Base-by-base conservation (phyloP, 495 filamentous ascomycete genomes). In the Pyrenula massariospora region DNA sequence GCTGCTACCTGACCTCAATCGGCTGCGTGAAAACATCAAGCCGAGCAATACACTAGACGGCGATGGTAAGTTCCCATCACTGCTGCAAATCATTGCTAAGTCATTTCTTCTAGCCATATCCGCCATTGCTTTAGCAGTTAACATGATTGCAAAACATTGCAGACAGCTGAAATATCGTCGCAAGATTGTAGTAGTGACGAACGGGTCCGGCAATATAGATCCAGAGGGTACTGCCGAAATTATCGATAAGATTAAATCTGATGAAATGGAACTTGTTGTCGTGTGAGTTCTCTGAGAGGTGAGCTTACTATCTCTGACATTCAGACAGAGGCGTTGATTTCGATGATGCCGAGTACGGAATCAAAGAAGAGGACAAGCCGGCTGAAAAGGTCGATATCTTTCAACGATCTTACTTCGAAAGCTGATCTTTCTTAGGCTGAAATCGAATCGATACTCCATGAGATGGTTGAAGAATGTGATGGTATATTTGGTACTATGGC, bases 291-390 rank as follows among this genome's bases (percentile, higher is more conserved):
- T 3, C 12, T 1, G 21, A 11, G 3, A 5, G 15, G 1, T 2
- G 5, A 22, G 5, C n/a, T 10, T 52, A 10, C 24, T 12, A 10
- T 42, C 24, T 10, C 22, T n/a, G 3, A 15, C 25, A 54, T 22
- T 12, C 50, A 50, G 24, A n/a, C 59, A 95, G 90, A 54, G 93
- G 93, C 5, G 79, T 91, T 23, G 93, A 99, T 69, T 97, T 97
- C 66, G 91, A 99, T 61, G 94, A 96, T 71, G 65, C 83, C 2
- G 91, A 95, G 25, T 96, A 83, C 63, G 91, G 91, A 24, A 86
- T 88, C 63, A 94, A 92, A 67, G 92, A 99, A 73, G 92, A 99
- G 68, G 82, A 87, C 61, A 99, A 99, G 68, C 73, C 81, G 53
- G 57, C 62, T 2, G 58, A 66, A 56, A 96, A 96, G 77, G 80